Evolutionary conservation across 768 basidiomycete species (phyloP).

Genomic region (Pisolithus sp.): DNA sequence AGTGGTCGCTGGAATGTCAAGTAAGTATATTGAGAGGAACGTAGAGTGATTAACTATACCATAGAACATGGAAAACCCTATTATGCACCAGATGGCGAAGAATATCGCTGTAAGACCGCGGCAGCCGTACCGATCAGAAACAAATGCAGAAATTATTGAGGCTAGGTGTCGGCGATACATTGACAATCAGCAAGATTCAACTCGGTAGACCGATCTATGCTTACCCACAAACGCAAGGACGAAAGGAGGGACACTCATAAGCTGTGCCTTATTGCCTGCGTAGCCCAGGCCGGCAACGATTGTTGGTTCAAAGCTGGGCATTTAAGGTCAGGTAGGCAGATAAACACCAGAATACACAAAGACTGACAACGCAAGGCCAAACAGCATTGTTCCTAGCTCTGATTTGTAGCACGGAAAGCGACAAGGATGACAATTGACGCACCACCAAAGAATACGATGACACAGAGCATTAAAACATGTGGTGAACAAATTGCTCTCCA

Average conservation of each 20-base stretch:
- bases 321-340: slow-evolving; percentile 29
- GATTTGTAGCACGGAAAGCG: neutral
- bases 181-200: slow-evolving; percentile 35
- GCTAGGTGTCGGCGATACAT: slow-evolving; percentile 12
- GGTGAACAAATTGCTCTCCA: slow-evolving; percentile 18
- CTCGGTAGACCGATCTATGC: neutral
- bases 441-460: slow-evolving; percentile 50
- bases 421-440: slow-evolving; percentile 14
- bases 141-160: too few species aligned
- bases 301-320: too few species aligned
- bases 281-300: too few species aligned
- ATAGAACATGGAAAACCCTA: slow-evolving; percentile 52
- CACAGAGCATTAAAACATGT: slow-evolving; percentile 47
- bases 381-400: slow-evolving; percentile 11
- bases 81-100: slow-evolving; percentile 31
- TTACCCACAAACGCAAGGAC: too few species aligned
- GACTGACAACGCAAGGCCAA: slow-evolving; percentile 19
- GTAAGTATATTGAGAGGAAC: neutral
- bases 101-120: too few species aligned
- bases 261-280: too few species aligned
- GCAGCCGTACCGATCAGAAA: too few species aligned
- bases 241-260: too few species aligned
- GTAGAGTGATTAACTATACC: slow-evolving; percentile 25
- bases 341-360: slow-evolving; percentile 14
- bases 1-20: slow-evolving; percentile 7